A percentile compares a stretch with the other conserved stretches of the same genome.
Conservation (phyloP, 257 asterid species). For the Jaltomata sinuosa region DNA sequence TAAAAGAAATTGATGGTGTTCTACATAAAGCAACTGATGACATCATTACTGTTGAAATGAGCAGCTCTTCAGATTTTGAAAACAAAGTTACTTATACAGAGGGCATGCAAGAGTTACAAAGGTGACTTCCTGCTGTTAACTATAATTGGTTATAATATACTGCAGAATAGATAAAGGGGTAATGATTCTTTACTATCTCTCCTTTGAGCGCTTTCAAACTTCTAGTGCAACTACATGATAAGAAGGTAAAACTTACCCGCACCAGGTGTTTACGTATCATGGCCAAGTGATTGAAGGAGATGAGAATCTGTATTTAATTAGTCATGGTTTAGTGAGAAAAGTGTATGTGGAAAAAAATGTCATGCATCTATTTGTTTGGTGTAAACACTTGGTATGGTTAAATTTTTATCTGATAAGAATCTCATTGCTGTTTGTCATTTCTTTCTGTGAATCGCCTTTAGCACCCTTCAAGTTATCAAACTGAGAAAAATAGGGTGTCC, state of each 20-base stretch:
- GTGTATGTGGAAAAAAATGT: not conserved
- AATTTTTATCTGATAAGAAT: not conserved
- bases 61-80: conserved; percentile 36
- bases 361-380: not conserved
- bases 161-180: not conserved
- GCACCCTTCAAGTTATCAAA: not conserved
- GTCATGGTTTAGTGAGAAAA: not conserved
- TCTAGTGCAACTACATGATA: not conserved
- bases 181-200: not conserved
- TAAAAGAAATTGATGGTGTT: conserved; percentile 67
- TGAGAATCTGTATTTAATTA: not conserved
- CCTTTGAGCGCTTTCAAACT: not conserved
- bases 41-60: conserved; percentile 68
- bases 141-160: not conserved
- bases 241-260: not conserved
- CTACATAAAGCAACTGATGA: conserved; percentile 98
- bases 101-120: conserved; percentile 71
- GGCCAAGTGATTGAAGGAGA: not conserved
- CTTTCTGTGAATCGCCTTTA: not conserved
- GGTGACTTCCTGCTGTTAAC: conserved; percentile 24
- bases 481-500: not conserved
- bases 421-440: not conserved
- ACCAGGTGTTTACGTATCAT: not conserved
- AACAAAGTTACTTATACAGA: conserved; percentile 42
- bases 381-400: not conserved